Evolutionary conservation across 1,284 basidiomycete species (phyloP).

Genomic region (Calocybe gambosa): DNA sequence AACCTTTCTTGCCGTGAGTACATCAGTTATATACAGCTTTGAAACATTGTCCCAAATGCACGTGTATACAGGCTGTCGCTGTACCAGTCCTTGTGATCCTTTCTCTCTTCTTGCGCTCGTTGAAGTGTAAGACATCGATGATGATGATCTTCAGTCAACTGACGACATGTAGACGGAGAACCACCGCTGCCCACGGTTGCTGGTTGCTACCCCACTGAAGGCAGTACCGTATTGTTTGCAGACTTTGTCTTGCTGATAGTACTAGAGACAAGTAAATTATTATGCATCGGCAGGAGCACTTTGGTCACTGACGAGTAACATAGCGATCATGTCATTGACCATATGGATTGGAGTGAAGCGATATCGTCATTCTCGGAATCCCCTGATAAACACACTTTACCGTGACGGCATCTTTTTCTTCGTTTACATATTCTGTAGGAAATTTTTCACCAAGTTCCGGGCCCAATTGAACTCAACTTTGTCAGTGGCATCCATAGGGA

Average conservation of each 20-base stretch:
- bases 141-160: neutral
- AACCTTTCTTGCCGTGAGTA: conserved; percentile 7
- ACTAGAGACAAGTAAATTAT: conserved; percentile 16
- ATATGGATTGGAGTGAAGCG: conserved; percentile 16
- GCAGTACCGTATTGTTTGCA: conserved; percentile 13
- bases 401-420: conserved; percentile 22
- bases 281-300: neutral
- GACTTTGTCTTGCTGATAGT: conserved; percentile 16
- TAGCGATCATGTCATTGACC: conserved; percentile 19
- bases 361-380: conserved; percentile 1
- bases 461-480: neutral
- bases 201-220: conserved; percentile 15
- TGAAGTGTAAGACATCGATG: conserved; percentile 9
- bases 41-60: neutral
- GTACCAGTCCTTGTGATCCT: conserved; percentile 8
- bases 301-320: neutral
- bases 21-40: neutral
- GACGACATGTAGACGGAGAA: conserved; percentile 5
- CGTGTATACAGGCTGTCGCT: conserved; percentile 1
- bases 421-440: conserved; percentile 15
- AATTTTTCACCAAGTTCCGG: neutral
- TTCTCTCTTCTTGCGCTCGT: conserved; percentile 9
- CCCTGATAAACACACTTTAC: neutral
- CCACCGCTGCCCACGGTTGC: conserved; percentile 11
- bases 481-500: conserved; percentile 14